Base-by-base conservation (phyloP, 1,139 yeast species). In the Casaregolazyma lundiana region DNA sequence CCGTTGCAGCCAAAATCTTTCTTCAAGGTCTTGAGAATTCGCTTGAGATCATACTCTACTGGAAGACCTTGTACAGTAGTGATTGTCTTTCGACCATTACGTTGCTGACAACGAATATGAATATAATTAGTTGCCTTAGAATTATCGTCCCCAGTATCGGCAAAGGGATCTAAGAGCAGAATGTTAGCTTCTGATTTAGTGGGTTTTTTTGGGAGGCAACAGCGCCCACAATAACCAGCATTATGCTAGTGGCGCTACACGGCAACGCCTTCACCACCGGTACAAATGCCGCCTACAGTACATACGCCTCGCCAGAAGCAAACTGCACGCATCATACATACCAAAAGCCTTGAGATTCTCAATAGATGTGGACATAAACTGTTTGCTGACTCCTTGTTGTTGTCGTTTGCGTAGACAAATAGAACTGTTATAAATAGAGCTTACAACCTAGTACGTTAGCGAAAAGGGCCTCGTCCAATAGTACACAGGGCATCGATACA, bases 141-240 rank as follows among this genome's bases (percentile, higher is more conserved):
- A 71, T 90, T 97, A 75, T 94, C 95, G 81, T 92, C 97, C 78
- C 97, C 97, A 73, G 97, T 90, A 73, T 92, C 98, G 82, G 97
- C 97, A 83, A 92, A 92, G 60, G 98, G 98, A 76, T 92, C 96
- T 77, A 38, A 16, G 29, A 4, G 11, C 7, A 9, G 6, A 6
- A 26, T 26, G 41, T 44, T 44, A 36, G 45, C n/a, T 24, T 24
- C 3, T 6, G 15, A 26, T 22, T 16, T 5, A 17, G n/a, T n/a
- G n/a, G n/a, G n/a, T n/a, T n/a, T n/a, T n/a, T n/a, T n/a, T n/a
- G n/a, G n/a, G n/a, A n/a, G n/a, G n/a, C 35, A 16, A 22, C 16
- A 8, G 6, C 20, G 6, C 13, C n/a, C n/a, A 6, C 24, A 22
- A 8, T n/a, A 35, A 7, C 8, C 35, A 16, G 29, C 26, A 18